These are phyloP conservation scores for Auricularia sp. DNA, from an alignment of 768 basidiomycete genomes.

Conservation along the genomic window DNA sequence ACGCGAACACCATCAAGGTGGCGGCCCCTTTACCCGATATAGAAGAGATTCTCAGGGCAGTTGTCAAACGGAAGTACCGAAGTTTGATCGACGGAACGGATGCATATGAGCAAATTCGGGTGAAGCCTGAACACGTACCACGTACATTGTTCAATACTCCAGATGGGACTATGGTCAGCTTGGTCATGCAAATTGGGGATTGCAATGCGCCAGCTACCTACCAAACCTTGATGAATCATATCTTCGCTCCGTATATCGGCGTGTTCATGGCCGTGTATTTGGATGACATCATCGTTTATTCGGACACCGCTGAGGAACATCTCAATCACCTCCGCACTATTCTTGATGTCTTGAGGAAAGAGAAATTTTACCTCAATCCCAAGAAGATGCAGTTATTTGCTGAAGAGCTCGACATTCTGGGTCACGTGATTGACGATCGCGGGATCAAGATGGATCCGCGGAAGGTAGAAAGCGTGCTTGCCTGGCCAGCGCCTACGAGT, in stretches of 20 bases:
- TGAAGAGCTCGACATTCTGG: slow-evolving; percentile 17
- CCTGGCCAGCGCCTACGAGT: slow-evolving; percentile 16
- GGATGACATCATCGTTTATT: slow-evolving; percentile 28
- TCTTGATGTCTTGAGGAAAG: slow-evolving; percentile 22
- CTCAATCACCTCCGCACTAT: slow-evolving; percentile 21
- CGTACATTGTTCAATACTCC: slow-evolving; percentile 19
- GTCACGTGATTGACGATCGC: slow-evolving; percentile 13
- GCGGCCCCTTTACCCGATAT: no score
- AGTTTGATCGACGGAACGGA: slow-evolving; percentile 7
- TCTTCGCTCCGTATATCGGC: slow-evolving; percentile 23
- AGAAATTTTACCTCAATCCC: slow-evolving; percentile 28
- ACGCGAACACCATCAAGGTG: no score
- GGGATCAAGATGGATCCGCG: slow-evolving; percentile 17
- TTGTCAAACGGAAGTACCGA: no score
- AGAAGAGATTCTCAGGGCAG: no score
- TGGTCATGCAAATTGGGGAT: slow-evolving; percentile 23
- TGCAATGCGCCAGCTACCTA: slow-evolving; percentile 27
- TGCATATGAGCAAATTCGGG: slow-evolving; percentile 15
- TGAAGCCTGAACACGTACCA: slow-evolving; percentile 20
- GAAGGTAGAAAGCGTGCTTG: slow-evolving; percentile 13
- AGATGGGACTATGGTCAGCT: slow-evolving; percentile 24
- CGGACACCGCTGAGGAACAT: slow-evolving; percentile 20
- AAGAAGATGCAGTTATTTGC: slow-evolving; percentile 26
- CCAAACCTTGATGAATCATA: slow-evolving; percentile 34
- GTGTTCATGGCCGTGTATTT: slow-evolving; percentile 27